A percentile compares a stretch with the other conserved stretches of the same genome.
phyloP scores from a whole-genome alignment of 352 stramenopile genomes.

The Pythium utonaiense region DNA sequence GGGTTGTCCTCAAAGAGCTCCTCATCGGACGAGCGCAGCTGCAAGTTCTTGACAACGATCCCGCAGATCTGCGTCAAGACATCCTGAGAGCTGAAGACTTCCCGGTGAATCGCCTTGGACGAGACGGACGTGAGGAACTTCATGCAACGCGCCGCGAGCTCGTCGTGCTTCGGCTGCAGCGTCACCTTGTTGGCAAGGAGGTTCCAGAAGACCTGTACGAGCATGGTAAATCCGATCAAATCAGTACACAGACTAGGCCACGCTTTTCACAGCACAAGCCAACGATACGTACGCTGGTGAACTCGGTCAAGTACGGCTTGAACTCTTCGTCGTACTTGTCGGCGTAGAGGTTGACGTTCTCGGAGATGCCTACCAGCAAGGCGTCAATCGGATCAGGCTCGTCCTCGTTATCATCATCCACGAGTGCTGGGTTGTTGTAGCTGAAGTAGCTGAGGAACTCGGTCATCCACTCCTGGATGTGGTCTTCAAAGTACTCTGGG shows the following conservation, averaged over 20 bases:
- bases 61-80: slow-evolving; percentile 91
- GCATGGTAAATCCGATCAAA: background rate
- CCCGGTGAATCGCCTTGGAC: slow-evolving; percentile 91
- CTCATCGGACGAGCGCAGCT: slow-evolving; percentile 94
- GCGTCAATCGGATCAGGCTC: slow-evolving; percentile 90
- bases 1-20: slow-evolving; percentile 99
- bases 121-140: slow-evolving; percentile 97
- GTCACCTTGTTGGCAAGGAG: slow-evolving; percentile 70
- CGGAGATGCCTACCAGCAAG: slow-evolving; percentile 93
- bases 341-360: slow-evolving; percentile 98
- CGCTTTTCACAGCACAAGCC: too few relatives aligned
- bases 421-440: slow-evolving; percentile 92
- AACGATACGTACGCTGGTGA: slow-evolving; percentile 79
- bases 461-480: slow-evolving; percentile 96
- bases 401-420: slow-evolving; percentile 91
- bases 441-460: slow-evolving; percentile 94
- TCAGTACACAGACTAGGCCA: background rate
- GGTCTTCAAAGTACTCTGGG: slow-evolving; percentile 99
- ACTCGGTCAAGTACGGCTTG: slow-evolving; percentile 92
- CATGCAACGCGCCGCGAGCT: slow-evolving; percentile 94
- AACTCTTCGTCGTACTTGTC: slow-evolving; percentile 99
- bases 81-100: slow-evolving; percentile 81
- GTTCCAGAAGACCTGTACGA: slow-evolving; percentile 57
- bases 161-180: slow-evolving; percentile 92
- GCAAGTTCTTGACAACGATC: slow-evolving; percentile 98